Evolutionary conservation across 2,329 filamentous ascomycete species (phyloP).

Genomic region (Scopulariopsis brevicaulis): DNA sequence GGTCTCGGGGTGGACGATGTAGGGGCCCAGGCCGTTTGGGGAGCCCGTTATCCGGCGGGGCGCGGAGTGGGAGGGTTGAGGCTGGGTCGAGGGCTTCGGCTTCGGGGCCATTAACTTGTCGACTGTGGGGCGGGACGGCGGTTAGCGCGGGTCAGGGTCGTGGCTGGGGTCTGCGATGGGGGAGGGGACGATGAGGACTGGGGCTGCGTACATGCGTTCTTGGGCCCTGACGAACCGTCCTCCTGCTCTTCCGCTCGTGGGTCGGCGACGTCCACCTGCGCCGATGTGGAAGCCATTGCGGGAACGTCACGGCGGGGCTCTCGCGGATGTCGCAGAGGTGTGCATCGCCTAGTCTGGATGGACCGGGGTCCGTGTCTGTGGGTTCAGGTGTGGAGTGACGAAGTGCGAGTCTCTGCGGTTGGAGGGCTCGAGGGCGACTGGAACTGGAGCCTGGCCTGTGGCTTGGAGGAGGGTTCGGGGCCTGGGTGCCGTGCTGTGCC

Average conservation of each 20-base stretch:
- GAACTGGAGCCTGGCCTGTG: too few relatives aligned
- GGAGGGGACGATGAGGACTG: not conserved
- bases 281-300: not conserved
- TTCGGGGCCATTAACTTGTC: conserved; percentile 24
- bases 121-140: conserved; percentile 12
- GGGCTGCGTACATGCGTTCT: conserved; percentile 2
- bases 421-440: too few relatives aligned
- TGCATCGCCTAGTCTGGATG: not conserved
- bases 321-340: not conserved
- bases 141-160: not conserved
- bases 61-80: conserved; percentile 17
- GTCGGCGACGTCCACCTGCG: not conserved
- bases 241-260: not conserved
- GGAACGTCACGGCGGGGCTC: not conserved
- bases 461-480: too few relatives aligned
- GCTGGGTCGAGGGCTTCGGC: conserved; percentile 19
- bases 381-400: too few relatives aligned
- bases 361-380: too few relatives aligned
- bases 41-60: conserved; percentile 1
- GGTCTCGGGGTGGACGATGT: conserved; percentile 51
- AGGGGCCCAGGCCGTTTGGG: conserved; percentile 54
- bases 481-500: too few relatives aligned
- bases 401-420: too few relatives aligned
- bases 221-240: not conserved
- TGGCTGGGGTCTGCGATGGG: not conserved